Base-by-base conservation (phyloP, 2,329 filamentous ascomycete genomes). In the Penicillium crustosum region DNA sequence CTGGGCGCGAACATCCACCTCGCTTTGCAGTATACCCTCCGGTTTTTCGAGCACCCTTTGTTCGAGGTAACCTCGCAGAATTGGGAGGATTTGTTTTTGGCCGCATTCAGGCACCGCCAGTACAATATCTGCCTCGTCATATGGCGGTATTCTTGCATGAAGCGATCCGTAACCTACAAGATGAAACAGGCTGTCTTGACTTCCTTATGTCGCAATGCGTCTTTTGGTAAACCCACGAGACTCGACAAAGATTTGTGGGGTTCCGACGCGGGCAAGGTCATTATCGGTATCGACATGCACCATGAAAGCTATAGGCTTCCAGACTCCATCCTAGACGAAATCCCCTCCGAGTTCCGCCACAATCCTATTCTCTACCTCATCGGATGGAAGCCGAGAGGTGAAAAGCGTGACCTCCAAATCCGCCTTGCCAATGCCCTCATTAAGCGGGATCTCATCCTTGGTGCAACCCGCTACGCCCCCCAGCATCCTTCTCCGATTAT, bases 101-200 rank as follows among this genome's bases (percentile, higher is more conserved):
- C 73, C n/a, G 78, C 78, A 7, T 78, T 73, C 70, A 67, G 67
- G 21, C 60, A 58, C 44, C 67, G 67, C 23, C 62, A 68, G 36
- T 76, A 76, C 60, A 82, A 81, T 53, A 65, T 77, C 12, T 76
- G 74, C 50, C 75, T 76, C 12, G 77, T 81, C 9, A 59, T 82
- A 6, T 82, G 80, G 80, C 70, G 71, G 59, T 79, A 80, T 66
- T 77, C 78, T 6, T 81, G 79, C 60, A 69, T 80, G 55, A 51
- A 70, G 17, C 68, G 67, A 9, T 41, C 47, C 12, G 73, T 74
- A 12, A 75, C 67, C 17, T 58, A 58, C 27, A 60, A 61, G 5
- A 79, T 79, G 73, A 69, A 67, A 49, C 57, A 68, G 25, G 54
- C 64, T 8, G 68, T 79, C 6, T 49, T 68, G 25, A 58, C 39